Conservation (phyloP, 2,329 filamentous ascomycete species). For the Stagonosporopsis rhizophila region DNA sequence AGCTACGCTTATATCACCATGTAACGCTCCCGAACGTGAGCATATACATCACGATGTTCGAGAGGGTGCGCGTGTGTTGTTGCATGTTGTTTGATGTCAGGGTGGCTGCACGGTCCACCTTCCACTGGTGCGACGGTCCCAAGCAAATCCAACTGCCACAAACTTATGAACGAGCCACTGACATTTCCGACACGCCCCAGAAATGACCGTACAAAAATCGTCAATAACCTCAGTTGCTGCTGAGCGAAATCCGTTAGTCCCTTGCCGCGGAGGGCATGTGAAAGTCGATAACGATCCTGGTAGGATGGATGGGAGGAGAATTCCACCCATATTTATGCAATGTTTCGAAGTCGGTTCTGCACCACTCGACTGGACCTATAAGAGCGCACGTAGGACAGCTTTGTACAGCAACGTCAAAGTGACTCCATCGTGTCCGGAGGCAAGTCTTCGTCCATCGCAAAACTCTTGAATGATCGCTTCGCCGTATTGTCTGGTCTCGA, state of each 20-base stretch:
- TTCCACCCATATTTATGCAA: not conserved
- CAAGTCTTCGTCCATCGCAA: constrained; percentile 28
- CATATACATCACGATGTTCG: not conserved
- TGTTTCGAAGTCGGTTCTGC: not conserved
- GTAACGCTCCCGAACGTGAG: not conserved
- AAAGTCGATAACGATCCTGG: not conserved
- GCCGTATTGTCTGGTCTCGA: constrained; percentile 3
- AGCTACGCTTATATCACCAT: not conserved
- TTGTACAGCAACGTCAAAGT: constrained; percentile 11
- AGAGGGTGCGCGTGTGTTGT: constrained; percentile 4
- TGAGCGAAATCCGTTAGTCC: not conserved
- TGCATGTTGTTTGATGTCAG: constrained; percentile 27
- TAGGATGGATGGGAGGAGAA: constrained; percentile 6
- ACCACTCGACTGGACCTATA: not conserved
- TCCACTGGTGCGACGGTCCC: constrained; percentile 26
- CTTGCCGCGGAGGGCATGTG: not conserved
- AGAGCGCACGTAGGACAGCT: not conserved
- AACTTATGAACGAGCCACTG: constrained; percentile 30
- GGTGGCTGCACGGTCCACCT: constrained; percentile 33
- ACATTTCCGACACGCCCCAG: constrained; percentile 28
- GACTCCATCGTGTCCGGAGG: constrained; percentile 45
- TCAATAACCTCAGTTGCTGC: not conserved
- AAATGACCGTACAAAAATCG: not conserved
- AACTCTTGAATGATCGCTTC: constrained; percentile 22
- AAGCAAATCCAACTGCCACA: constrained; percentile 5